Conservation (phyloP, 2,329 filamentous ascomycete genomes). For the Ophiostoma sp. region DNA sequence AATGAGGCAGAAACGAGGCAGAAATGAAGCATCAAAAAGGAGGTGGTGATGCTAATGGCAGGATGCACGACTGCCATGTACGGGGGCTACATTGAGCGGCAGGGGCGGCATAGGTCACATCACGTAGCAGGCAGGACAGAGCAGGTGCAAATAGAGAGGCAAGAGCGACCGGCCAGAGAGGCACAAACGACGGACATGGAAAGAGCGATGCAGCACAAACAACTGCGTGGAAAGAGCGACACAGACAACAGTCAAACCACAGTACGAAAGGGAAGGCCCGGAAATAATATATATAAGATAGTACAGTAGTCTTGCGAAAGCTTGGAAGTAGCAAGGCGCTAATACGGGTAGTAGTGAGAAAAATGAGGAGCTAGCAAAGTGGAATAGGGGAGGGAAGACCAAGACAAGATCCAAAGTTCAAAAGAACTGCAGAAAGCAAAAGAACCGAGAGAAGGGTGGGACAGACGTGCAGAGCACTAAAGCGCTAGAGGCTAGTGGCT, state of each 20-base stretch:
- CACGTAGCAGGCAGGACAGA: not conserved
- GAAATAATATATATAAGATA: not conserved
- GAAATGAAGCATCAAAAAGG: not conserved
- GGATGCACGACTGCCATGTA: not conserved
- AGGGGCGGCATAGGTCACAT: not conserved
- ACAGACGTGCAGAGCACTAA: constrained; percentile 2
- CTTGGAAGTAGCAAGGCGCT: constrained; percentile 6
- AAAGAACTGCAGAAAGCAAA: constrained; percentile 8
- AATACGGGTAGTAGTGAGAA: not conserved
- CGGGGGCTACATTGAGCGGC: not conserved
- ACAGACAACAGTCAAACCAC: not conserved
- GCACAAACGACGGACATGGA: not conserved
- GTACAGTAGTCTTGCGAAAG: not conserved
- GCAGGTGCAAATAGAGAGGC: not conserved
- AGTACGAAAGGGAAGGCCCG: not conserved
- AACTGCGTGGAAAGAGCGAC: not conserved
- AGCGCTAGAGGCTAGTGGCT: not conserved
- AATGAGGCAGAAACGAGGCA: not conserved
- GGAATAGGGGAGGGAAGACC: constrained; percentile 5
- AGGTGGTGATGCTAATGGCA: constrained; percentile 8
- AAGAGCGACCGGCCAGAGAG: not conserved
- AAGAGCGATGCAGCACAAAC: not conserved
- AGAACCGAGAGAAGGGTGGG: constrained; percentile 4
- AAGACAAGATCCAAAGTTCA: not conserved
- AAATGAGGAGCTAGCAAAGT: constrained; percentile 1